Conservation (phyloP, 495 filamentous ascomycete species). For the Niebla homalea region DNA sequence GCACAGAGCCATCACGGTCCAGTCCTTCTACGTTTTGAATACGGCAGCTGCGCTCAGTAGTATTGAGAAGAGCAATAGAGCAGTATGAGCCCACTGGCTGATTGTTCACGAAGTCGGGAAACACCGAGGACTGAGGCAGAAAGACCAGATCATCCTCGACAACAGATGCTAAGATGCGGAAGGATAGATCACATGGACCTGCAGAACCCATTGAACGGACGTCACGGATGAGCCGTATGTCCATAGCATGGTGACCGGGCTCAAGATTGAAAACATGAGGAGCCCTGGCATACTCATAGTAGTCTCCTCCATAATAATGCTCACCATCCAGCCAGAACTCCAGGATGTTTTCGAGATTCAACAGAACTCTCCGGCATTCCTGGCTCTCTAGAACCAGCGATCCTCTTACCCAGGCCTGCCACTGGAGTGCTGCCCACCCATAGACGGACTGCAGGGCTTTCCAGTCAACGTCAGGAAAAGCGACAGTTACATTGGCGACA, state of each 20-base stretch:
- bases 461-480: slow-evolving; percentile 39
- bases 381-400: slow-evolving; percentile 24
- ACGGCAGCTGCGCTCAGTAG: slow-evolving; percentile 6
- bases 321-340: slow-evolving; percentile 39
- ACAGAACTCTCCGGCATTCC: slow-evolving; percentile 20
- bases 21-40: too few relatives aligned
- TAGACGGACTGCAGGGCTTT: slow-evolving; percentile 37
- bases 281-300: slow-evolving; percentile 35
- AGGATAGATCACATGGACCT: slow-evolving; percentile 27
- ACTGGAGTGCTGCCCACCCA: slow-evolving; percentile 47
- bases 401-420: slow-evolving; percentile 45
- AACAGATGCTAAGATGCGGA: slow-evolving; percentile 23
- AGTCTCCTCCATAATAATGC: slow-evolving; percentile 44
- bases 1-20: too few relatives aligned
- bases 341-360: slow-evolving; percentile 32
- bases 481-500: slow-evolving; percentile 15
- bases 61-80: slow-evolving; percentile 38
- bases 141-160: slow-evolving; percentile 21
- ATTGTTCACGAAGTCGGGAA: slow-evolving; percentile 36
- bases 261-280: slow-evolving; percentile 35
- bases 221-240: slow-evolving; percentile 41
- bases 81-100: slow-evolving; percentile 31
- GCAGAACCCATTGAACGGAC: slow-evolving; percentile 38
- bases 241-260: slow-evolving; percentile 37
- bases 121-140: slow-evolving; percentile 23